A percentile compares a stretch with the other conserved stretches of the same genome.
phyloP scores from a whole-genome alignment of 2,329 filamentous ascomycete species.

The Neonectria hederae region DNA sequence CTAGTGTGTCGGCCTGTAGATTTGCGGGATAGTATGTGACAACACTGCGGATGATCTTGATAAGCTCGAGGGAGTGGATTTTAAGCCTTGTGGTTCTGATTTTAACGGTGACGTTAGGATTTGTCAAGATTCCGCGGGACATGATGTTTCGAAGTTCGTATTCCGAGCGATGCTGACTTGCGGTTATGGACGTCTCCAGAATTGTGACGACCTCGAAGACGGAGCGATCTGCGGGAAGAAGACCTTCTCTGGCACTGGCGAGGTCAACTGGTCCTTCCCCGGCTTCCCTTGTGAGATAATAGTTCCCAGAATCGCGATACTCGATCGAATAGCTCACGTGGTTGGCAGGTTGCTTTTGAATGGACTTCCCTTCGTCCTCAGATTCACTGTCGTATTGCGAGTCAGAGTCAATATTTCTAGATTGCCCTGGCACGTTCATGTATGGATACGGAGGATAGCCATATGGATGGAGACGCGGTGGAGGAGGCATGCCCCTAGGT shows the following conservation, averaged over 20 bases:
- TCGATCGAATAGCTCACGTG: not conserved
- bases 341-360: not conserved
- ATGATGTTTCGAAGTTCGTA: not conserved
- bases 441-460: too few relatives aligned
- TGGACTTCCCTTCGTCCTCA: not conserved
- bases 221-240: not conserved
- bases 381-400: not conserved
- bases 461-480: too few relatives aligned
- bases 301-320: not conserved
- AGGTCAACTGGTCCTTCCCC: not conserved
- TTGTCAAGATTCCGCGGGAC: not conserved
- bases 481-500: too few relatives aligned
- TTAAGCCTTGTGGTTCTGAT: not conserved
- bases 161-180: not conserved
- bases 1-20: not conserved
- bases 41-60: not conserved
- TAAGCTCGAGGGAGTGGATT: not conserved
- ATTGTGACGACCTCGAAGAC: not conserved
- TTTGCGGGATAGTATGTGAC: not conserved
- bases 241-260: not conserved
- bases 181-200: not conserved
- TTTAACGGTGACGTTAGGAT: not conserved
- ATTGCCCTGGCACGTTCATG: too few relatives aligned
- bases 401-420: too few relatives aligned
- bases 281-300: not conserved